These are phyloP conservation scores for Halenospora varia DNA, from an alignment of 495 filamentous ascomycete species.

Conservation along the genomic window DNA sequence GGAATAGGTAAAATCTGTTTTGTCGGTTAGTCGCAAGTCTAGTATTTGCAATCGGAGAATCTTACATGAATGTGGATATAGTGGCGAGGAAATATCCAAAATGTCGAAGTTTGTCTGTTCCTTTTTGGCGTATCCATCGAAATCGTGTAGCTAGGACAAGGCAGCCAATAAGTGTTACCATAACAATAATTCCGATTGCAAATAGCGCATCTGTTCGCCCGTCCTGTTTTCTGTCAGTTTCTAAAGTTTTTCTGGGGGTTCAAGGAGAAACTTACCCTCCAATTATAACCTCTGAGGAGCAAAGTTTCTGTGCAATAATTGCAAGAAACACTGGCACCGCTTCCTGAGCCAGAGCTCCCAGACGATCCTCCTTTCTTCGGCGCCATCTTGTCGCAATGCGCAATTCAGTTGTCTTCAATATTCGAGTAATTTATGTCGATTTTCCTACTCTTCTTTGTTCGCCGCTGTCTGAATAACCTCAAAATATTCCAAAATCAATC, in stretches of 20 bases:
- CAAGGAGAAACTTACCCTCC: not conserved
- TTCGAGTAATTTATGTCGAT: too few relatives aligned
- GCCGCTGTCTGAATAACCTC: not conserved
- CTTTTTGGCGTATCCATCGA: not conserved
- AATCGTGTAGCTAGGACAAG: not conserved
- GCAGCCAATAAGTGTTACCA: not conserved
- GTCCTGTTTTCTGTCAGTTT: not conserved
- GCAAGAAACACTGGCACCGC: not conserved
- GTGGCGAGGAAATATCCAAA: not conserved
- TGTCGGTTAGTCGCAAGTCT: not conserved
- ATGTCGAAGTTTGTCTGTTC: not conserved
- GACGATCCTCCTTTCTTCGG: not conserved
- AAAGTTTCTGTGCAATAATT: not conserved
- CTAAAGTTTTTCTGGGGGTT: not conserved
- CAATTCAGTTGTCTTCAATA: too few relatives aligned
- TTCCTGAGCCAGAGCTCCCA: not conserved
- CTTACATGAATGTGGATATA: not conserved
- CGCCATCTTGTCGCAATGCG: not conserved
- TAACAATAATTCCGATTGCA: not conserved
- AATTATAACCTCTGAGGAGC: not conserved
- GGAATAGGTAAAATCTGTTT: not conserved
- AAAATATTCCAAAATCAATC: not conserved
- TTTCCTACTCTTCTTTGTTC: not conserved
- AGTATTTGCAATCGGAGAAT: not conserved
- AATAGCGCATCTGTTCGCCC: not conserved